These are phyloP conservation scores for Kazachstania taianensis DNA, from an alignment of 805 yeast species.

Conservation along the genomic window DNA sequence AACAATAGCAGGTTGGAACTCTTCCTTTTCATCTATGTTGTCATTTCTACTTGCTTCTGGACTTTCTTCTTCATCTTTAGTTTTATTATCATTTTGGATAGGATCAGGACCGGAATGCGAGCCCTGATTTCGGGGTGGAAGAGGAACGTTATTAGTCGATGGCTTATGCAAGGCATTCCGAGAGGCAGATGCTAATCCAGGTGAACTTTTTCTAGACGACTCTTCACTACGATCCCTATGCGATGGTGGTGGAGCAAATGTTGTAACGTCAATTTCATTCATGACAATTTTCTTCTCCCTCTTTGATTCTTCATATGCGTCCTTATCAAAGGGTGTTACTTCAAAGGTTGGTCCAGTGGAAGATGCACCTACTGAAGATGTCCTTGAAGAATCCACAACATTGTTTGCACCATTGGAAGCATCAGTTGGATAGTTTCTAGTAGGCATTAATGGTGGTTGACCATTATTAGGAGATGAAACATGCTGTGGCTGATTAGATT, in stretches of 20 bases:
- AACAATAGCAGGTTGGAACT: slow-evolving; percentile 16
- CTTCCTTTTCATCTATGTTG: background rate
- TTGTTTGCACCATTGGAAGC: too few relatives aligned
- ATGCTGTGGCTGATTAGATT: slow-evolving; percentile 6
- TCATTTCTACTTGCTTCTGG: slow-evolving; percentile 25
- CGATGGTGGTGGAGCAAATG: slow-evolving; percentile 25
- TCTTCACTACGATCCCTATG: slow-evolving; percentile 18
- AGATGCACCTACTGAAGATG: too few relatives aligned
- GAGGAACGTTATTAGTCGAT: background rate
- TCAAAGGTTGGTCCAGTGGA: slow-evolving; percentile 8
- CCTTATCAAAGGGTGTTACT: slow-evolving; percentile 16
- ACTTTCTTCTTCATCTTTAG: slow-evolving; percentile 8
- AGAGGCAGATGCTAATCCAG: background rate
- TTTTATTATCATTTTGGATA: background rate
- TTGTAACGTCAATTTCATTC: slow-evolving; percentile 10
- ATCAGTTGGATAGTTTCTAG: background rate
- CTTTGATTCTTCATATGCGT: slow-evolving; percentile 9
- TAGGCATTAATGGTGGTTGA: slow-evolving; percentile 3
- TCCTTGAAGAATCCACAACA: too few relatives aligned
- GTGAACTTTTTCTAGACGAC: background rate
- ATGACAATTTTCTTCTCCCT: slow-evolving; percentile 6
- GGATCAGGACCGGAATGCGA: too few relatives aligned
- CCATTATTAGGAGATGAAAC: background rate
- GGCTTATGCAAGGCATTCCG: too few relatives aligned
- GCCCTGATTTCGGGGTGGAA: too few relatives aligned